Evolutionary conservation across 1,284 basidiomycete species (phyloP), one percentile per base, ranked within the genome.

Genomic region (Abortiporus biennis): DNA sequence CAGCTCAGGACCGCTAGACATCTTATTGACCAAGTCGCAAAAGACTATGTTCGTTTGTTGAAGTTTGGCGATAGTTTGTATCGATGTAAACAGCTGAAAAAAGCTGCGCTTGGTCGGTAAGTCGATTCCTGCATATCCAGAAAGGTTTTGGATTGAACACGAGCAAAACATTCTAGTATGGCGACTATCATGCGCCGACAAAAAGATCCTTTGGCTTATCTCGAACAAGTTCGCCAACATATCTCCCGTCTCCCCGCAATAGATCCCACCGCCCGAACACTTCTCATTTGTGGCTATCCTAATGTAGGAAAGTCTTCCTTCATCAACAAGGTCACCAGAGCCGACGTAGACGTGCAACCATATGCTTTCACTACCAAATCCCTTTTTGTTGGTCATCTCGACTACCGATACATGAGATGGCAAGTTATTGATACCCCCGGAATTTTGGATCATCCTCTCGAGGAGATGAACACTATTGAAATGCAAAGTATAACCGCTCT

Each of bases 381-480:
- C 1, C 81, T 97, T 42, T 97, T 97, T 58, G 88, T 97, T 52
- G 93, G 93, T 1, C 93, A 97, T 66, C 76, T 97, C 61, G 93
- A 97, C 65, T 96, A 97, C 74, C 92, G 93, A 61, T 97, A 97
- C 69, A 77, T 97, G 53, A 80, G 93, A 50, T 97, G 93, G 93
- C 93, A 97, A 65, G 93, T 96, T 36, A 94, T 97, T 56, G 92
- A 94, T 71, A 95, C 92, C 30, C 92, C 92, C 9, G 92, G 92
- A 48, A 85, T 95, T 46, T 72, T 95, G 54, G 89, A 91, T 59
- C 92, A 95, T 63, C 93, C 93, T 1, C 74, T 97, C 33, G 93
- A 97, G 65, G 93, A 97, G 47, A 96, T 97, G 94, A 96, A 96
- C 74, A 96, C 93, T 47, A 97, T 97, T 54, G 94, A 97, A 69